Base-by-base conservation (phyloP, 805 yeast genomes). In the Teunomyces aglyptinius region DNA sequence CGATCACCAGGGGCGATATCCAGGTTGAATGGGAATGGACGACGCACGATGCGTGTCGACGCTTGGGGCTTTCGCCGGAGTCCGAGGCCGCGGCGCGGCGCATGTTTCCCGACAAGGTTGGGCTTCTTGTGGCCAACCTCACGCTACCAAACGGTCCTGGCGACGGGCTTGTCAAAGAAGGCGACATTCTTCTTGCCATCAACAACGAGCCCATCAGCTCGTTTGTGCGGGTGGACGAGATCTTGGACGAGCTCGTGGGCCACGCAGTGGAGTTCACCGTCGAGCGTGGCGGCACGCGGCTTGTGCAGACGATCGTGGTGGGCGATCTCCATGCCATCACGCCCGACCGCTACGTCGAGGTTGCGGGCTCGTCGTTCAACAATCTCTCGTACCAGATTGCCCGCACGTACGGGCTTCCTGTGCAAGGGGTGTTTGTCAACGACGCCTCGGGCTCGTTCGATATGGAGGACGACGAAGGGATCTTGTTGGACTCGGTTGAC, bases 361-460 rank as follows among this genome's bases (percentile, higher is more conserved):
- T 87, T 6, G 85, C 86, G 41, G 97, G 97, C 46, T 96, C 95
- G 1, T 79, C 89, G 0, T 89, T 90, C 67, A 89, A 90, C 60
- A 84, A 87, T 44, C 67, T 91, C 53, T 85, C 95, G 43, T 91
- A 91, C 63, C 97, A 91, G 65, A 75, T 90, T 68, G 97, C 97
- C 2, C 78, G 96, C 58, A 77, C 83, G 41, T 89, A 82, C 59
- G 88, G 91, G 27, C 77, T 90, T 26, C 94, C 96, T 0, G 94
- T 86, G 1, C 77, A 71, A 53, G 97, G 97, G 33, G 96, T 91
- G 1, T 89, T 81, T 60, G 75, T 88, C 34, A 84, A 85, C 54
- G 80, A 85, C 55, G 88, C 94, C 0, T 75, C 87, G 1, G 92
- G 92, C 0, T 83, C 92, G 0, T 89, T 91, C 67, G 79, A 73